Conservation (phyloP, 345 rosid species). For the Acer saccharum region DNA sequence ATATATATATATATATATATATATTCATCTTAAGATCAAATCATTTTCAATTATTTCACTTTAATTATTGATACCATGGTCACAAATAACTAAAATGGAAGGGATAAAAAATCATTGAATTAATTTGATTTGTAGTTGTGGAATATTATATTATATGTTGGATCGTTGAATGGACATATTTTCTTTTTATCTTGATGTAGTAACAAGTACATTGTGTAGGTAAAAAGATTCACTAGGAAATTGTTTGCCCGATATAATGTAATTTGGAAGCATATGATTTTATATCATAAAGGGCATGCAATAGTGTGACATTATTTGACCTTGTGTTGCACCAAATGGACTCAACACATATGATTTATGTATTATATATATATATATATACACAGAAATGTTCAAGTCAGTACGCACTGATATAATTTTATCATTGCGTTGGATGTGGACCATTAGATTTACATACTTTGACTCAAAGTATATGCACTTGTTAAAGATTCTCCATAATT, state of each 20-base stretch:
- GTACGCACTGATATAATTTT: too few species aligned
- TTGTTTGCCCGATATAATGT: constrained; percentile 7
- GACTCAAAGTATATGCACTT: too few species aligned
- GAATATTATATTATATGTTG: not conserved
- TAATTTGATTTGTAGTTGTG: not conserved
- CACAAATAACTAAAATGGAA: too few species aligned
- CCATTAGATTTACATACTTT: too few species aligned
- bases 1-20: too few species aligned
- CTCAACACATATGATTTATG: not conserved
- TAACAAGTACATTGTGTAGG: not conserved
- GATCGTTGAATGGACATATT: not conserved
- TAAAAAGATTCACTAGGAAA: constrained; percentile 1
- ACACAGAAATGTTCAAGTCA: too few species aligned
- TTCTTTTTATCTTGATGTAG: constrained; percentile 9
- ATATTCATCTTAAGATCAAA: not conserved
- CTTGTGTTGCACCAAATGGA: not conserved
- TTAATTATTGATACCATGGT: not conserved
- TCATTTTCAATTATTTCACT: not conserved
- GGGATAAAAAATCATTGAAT: too few species aligned
- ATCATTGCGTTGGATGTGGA: too few species aligned
- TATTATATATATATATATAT: too few species aligned
- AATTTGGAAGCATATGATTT: not conserved
- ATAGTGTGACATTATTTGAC: constrained; percentile 15
- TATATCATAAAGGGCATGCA: not conserved
- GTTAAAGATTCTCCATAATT: too few species aligned